phyloP scores from a whole-genome alignment of 257 asterid species.

The Echium plantagineum region DNA sequence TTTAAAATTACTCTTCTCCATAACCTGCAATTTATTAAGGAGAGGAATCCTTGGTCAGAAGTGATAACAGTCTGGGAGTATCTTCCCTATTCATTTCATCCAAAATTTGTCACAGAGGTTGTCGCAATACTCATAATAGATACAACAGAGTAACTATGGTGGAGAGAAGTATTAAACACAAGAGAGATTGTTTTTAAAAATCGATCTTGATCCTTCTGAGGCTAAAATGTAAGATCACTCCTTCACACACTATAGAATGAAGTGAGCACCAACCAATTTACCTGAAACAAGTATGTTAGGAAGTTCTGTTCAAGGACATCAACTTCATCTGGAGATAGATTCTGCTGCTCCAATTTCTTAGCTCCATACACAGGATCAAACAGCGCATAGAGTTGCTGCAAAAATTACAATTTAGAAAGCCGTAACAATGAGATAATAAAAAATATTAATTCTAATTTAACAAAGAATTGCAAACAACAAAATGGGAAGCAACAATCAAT shows the following conservation, averaged over 20 bases:
- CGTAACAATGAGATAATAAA: background rate
- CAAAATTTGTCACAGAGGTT: background rate
- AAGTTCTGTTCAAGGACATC: conserved; percentile 86
- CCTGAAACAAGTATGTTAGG: conserved; percentile 79
- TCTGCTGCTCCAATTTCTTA: conserved; percentile 85
- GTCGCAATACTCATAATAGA: background rate
- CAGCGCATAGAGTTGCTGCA: conserved; percentile 93
- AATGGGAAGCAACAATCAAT: background rate
- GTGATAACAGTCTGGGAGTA: background rate
- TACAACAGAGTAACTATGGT: background rate
- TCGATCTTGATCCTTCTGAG: background rate
- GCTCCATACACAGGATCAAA: conserved; percentile 88
- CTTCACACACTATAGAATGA: background rate
- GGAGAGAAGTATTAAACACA: background rate
- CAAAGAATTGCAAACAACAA: background rate
- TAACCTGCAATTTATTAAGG: conserved; percentile 35
- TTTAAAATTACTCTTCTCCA: conserved; percentile 93
- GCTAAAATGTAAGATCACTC: background rate
- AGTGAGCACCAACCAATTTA: conserved; percentile 6
- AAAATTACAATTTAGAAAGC: background rate
- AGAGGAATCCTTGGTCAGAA: conserved; percentile 4
- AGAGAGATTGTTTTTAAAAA: too few species aligned
- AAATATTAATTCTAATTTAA: too few species aligned
- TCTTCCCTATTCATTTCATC: background rate
- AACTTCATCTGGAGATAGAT: conserved; percentile 58